A percentile compares a stretch with the other conserved stretches of the same genome.
Evolutionary conservation across 2,329 filamentous ascomycete species (phyloP).

Genomic region (Pseudonectria buxi): DNA sequence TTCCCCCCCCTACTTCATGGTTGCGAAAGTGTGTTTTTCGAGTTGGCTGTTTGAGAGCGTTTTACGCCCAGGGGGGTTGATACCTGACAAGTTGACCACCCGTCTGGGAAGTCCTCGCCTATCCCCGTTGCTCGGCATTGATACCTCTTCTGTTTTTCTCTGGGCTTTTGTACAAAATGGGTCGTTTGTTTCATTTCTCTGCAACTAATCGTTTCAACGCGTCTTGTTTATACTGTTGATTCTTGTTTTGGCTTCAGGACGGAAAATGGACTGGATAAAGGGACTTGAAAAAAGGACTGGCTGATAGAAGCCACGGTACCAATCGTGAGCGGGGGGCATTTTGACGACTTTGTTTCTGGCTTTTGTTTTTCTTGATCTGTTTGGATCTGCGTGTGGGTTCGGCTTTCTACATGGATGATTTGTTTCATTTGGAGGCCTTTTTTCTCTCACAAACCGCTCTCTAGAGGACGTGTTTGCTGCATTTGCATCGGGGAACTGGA

Average conservation of each 20-base stretch:
- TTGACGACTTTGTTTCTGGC: too few relatives aligned
- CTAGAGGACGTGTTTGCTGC: too few relatives aligned
- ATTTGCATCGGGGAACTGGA: too few relatives aligned
- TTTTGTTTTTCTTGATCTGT: too few relatives aligned
- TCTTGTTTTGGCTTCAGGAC: constrained; percentile 12
- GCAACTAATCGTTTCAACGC: constrained; percentile 15
- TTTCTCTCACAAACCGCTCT: too few relatives aligned
- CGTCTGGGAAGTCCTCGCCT: too few relatives aligned
- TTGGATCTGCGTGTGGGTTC: too few relatives aligned
- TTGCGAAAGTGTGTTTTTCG: constrained; percentile 11
- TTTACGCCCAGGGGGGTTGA: constrained; percentile 11
- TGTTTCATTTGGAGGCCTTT: too few relatives aligned
- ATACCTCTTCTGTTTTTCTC: constrained; percentile 13
- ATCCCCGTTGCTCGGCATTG: constrained; percentile 8
- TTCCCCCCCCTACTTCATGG: constrained; percentile 1
- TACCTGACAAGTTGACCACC: constrained; percentile 4
- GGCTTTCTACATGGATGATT: too few relatives aligned
- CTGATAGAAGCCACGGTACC: too few relatives aligned
- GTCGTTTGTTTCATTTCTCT: constrained; percentile 4
- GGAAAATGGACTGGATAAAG: constrained; percentile 2
- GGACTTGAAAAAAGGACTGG: too few relatives aligned
- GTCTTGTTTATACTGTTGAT: constrained; percentile 9
- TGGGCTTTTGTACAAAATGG: constrained; percentile 8
- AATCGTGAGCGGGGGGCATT: too few relatives aligned
- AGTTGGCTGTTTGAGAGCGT: constrained; percentile 20